phyloP scores from a whole-genome alignment of 2,329 filamentous ascomycete species.

The Harringtonia aguacate region DNA sequence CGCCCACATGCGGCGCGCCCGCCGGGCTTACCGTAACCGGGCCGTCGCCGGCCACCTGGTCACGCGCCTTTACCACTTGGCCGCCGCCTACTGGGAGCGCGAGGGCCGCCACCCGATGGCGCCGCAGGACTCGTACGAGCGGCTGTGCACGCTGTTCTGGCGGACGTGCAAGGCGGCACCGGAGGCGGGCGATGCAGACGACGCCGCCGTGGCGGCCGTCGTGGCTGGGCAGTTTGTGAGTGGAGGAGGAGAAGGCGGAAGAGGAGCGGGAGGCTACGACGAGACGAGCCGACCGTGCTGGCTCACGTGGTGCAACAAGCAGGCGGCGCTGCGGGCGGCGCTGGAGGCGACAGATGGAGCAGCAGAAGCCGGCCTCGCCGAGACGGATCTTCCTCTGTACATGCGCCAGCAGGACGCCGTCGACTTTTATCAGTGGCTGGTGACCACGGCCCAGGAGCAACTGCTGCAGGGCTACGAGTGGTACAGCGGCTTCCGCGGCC shows the following conservation, averaged over 20 bases:
- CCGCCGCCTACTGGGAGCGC: slow-evolving; percentile 8
- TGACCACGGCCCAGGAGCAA: neutral
- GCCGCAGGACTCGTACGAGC: neutral
- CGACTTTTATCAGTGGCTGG: neutral
- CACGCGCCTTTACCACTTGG: slow-evolving; percentile 9
- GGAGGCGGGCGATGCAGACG: neutral
- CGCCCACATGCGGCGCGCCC: neutral
- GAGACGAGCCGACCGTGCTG: too few relatives aligned
- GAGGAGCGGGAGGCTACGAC: too few relatives aligned
- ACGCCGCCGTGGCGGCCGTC: neutral
- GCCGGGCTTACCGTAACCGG: neutral
- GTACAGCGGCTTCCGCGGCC: neutral
- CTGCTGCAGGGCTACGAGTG: neutral
- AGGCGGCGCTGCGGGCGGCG: neutral
- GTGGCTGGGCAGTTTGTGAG: too few relatives aligned
- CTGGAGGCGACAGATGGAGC: too few relatives aligned
- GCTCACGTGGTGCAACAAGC: neutral
- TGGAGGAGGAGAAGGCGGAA: too few relatives aligned
- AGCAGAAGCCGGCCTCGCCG: too few relatives aligned
- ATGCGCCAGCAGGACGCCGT: neutral
- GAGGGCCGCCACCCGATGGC: slow-evolving; percentile 4
- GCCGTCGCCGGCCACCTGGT: slow-evolving; percentile 6
- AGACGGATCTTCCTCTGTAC: neutral
- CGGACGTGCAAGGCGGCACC: slow-evolving; percentile 3
- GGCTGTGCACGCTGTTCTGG: slow-evolving; percentile 7